Conservation (phyloP, 495 filamentous ascomycete species). For the Apiosordaria backusii region DNA sequence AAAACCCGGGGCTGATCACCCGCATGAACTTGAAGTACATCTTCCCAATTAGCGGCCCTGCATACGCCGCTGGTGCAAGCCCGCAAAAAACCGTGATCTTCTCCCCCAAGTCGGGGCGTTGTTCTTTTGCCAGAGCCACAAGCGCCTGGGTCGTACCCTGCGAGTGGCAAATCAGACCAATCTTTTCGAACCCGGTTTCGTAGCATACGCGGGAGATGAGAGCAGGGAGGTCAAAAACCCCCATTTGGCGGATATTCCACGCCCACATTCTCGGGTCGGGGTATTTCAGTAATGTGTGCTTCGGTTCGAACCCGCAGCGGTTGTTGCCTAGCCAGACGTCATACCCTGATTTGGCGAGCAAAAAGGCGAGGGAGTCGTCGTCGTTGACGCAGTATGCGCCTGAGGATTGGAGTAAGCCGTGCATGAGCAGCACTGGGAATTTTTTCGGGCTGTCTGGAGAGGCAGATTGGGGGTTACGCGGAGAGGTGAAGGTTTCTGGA, state of each 20-base stretch:
- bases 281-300: conserved; percentile 65
- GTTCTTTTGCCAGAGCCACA: conserved; percentile 85
- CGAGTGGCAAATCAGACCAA: conserved; percentile 82
- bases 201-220: conserved; percentile 77
- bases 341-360: conserved; percentile 85
- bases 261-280: conserved; percentile 92
- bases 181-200: conserved; percentile 78
- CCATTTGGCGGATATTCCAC: conserved; percentile 96
- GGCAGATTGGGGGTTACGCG: conserved; percentile 15
- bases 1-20: conserved; percentile 68
- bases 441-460: conserved; percentile 48
- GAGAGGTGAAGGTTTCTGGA: conserved; percentile 39
- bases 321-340: conserved; percentile 98
- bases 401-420: conserved; percentile 81
- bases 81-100: conserved; percentile 90
- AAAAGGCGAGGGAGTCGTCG: conserved; percentile 87
- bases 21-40: conserved; percentile 93
- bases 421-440: conserved; percentile 86
- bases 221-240: conserved; percentile 83
- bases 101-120: conserved; percentile 81
- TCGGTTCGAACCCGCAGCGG: conserved; percentile 78
- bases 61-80: conserved; percentile 87
- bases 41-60: conserved; percentile 79
- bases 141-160: conserved; percentile 92
- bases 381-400: conserved; percentile 91